Evolutionary conservation across 257 asterid species (phyloP), one percentile per base, ranked within the genome.

Genomic region (Leptodermis oblonga): DNA sequence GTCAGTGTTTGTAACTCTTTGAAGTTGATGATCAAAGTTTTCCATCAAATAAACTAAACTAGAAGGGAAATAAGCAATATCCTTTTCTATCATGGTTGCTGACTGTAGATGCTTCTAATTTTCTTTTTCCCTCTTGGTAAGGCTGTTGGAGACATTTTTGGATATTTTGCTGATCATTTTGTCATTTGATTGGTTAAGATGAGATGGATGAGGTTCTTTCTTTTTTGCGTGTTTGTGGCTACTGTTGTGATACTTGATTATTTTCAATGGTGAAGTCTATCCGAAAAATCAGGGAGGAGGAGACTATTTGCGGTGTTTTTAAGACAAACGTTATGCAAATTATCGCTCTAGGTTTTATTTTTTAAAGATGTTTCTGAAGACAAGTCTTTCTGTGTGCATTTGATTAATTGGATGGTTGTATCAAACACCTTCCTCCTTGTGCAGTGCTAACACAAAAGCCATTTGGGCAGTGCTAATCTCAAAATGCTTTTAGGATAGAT

Each of bases 1-100:
- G 97, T 92, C 17, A 33, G 65, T 43, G 11, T 31, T 6, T 34
- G 43, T 26, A 53, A 10, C 14, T 42, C 28, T 22, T 33, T 9
- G 15, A 13, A 65, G 20, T 65, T 46, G 34, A 43, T 70, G 28
- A 37, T 13, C 22, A 17, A 17, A 31, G 17, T 12, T 43, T 20
- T 71, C 36, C 53, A 12, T 61, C 11, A 33, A 17, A 46, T 34
- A 43, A 26, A 33, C 20, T 4, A 11, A 6, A 53, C 46, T 39
- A 25, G n/a, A n/a, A 34, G 53, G 41, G 13, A 25, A 22, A 23
- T 1, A 26, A 41, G 20, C 15, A 46, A 30, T 48, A 20, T 12
- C n/a, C 34, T 28, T 46, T 22, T 2, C 2, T 2, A n/a, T 3
- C 55, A 58, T 22, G 36, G 30, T 71, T 70, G 52, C 45, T 59